Conservation (phyloP, 1,139 yeast species). For the Yamadazyma dendronema region DNA sequence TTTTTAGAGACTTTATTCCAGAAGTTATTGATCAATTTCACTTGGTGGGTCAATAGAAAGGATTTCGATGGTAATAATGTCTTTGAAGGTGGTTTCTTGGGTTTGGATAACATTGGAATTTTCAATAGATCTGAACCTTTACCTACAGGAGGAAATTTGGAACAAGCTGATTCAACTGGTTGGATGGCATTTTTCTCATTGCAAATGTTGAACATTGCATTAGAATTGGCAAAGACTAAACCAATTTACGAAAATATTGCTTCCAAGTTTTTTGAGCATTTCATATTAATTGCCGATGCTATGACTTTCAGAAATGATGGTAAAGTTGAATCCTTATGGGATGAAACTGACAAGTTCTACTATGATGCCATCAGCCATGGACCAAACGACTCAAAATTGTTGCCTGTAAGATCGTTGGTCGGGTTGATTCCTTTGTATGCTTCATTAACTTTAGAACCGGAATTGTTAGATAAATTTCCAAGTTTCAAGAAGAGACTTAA, state of each 20-base stretch:
- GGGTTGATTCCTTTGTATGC: constrained; percentile 95
- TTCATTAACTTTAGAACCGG: constrained; percentile 86
- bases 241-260: constrained; percentile 94
- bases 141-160: constrained; percentile 90
- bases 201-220: constrained; percentile 91
- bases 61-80: constrained; percentile 87
- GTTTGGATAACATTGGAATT: constrained; percentile 90
- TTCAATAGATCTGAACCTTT: constrained; percentile 93
- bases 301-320: constrained; percentile 72
- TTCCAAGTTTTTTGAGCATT: constrained; percentile 92
- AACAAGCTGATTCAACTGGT: constrained; percentile 96
- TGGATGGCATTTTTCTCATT: constrained; percentile 97
- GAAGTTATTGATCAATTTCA: constrained; percentile 81
- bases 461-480: constrained; percentile 74
- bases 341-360: constrained; percentile 84
- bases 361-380: constrained; percentile 93
- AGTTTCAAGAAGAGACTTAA: constrained; percentile 80
- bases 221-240: constrained; percentile 81
- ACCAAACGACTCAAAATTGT: constrained; percentile 56
- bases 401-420: constrained; percentile 88
- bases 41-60: constrained; percentile 98
- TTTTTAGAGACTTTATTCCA: constrained; percentile 92
- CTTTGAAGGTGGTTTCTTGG: constrained; percentile 94
- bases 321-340: constrained; percentile 77
- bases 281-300: constrained; percentile 89